Evolutionary conservation across 176 grass and related monocot genomes (phyloP).

Genomic region (Juncus inflexus): DNA sequence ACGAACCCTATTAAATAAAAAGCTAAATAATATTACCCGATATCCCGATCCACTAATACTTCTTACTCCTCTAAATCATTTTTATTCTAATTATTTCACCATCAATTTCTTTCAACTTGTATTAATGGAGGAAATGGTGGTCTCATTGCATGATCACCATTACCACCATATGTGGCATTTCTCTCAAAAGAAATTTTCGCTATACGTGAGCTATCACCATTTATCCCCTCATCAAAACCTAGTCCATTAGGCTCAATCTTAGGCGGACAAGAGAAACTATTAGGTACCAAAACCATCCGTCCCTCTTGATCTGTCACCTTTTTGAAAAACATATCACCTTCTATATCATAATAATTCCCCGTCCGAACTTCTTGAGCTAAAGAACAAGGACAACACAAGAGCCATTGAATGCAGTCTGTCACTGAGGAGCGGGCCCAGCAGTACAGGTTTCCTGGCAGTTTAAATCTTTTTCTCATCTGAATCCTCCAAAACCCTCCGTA

Average conservation of each 20-base stretch:
- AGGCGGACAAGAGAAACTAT: slow-evolving; percentile 75
- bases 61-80: too few species aligned
- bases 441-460: slow-evolving; percentile 38
- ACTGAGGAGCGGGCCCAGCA: slow-evolving; percentile 33
- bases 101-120: slow-evolving; percentile 30
- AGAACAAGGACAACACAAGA: slow-evolving; percentile 84
- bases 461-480: slow-evolving; percentile 88
- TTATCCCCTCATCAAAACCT: background rate
- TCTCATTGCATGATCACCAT: slow-evolving; percentile 38
- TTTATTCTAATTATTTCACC: background rate
- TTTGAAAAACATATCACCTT: slow-evolving; percentile 48
- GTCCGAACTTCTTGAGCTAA: slow-evolving; percentile 92
- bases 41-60: too few species aligned
- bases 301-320: slow-evolving; percentile 42
- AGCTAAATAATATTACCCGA: too few species aligned
- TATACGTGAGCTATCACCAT: background rate
- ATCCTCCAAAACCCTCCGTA: slow-evolving; percentile 89
- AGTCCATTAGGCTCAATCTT: slow-evolving; percentile 30
- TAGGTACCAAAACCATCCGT: slow-evolving; percentile 44
- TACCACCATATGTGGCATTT: slow-evolving; percentile 6
- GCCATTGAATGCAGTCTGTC: slow-evolving; percentile 66
- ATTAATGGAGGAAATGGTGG: slow-evolving; percentile 52
- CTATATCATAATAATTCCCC: slow-evolving; percentile 83
- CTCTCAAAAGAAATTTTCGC: slow-evolving; percentile 3
- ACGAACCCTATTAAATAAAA: too few species aligned